These are phyloP conservation scores for baker's yeast (Saccharomyces cerevisiae) DNA, from an alignment of 805 yeast species.

Conservation along the genomic window DNA sequence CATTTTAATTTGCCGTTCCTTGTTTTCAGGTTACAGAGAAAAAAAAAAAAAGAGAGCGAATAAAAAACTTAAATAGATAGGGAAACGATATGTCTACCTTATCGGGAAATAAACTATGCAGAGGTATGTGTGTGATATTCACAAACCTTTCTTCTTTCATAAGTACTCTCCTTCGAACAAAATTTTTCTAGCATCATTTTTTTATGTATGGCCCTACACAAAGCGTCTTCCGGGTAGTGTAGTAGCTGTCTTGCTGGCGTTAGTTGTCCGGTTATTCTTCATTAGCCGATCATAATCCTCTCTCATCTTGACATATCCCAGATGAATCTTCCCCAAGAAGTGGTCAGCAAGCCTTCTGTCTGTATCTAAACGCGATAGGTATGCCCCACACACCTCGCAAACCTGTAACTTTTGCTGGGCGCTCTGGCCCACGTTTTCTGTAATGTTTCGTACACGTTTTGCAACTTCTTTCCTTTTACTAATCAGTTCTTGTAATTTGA, in stretches of 20 bases:
- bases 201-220: not conserved
- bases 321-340: constrained; percentile 78
- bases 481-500: constrained; percentile 37
- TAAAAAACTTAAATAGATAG: not conserved
- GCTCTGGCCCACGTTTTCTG: constrained; percentile 72
- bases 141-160: not conserved
- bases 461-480: constrained; percentile 46
- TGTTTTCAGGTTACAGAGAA: not conserved
- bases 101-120: not conserved
- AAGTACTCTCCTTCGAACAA: not conserved
- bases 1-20: not conserved
- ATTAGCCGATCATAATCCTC: constrained; percentile 39
- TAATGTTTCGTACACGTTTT: constrained; percentile 47
- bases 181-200: not conserved
- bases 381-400: constrained; percentile 86
- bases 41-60: not conserved
- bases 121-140: not conserved
- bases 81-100: not conserved
- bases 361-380: constrained; percentile 73
- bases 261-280: constrained; percentile 8
- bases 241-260: not conserved
- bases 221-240: not conserved
- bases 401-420: constrained; percentile 88
- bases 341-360: constrained; percentile 87
- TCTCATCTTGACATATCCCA: constrained; percentile 74